Evolutionary conservation across 148 eudicot genomes (phyloP).

Genomic region (Rhododendron mucronatum): DNA sequence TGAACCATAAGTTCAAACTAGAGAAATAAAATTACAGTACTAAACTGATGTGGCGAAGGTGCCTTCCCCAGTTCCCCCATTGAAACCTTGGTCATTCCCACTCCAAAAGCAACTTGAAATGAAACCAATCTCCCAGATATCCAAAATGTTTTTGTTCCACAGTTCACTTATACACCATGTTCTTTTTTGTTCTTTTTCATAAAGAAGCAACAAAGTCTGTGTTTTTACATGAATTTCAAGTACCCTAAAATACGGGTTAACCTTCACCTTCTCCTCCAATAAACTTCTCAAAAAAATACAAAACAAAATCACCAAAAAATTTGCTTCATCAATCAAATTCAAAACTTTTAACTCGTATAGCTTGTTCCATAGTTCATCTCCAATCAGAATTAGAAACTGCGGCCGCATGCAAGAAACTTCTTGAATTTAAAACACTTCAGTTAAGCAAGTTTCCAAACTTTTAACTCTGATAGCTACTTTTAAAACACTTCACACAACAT

Average conservation of each 20-base stretch:
- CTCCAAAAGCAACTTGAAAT: neutral
- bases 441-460: neutral
- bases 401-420: neutral
- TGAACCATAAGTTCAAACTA: neutral
- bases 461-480: no score
- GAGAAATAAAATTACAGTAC: neutral
- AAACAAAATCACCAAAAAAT: neutral
- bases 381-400: neutral
- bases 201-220: no score
- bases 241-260: no score
- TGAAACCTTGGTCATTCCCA: neutral
- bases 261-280: no score
- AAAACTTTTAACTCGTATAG: no score
- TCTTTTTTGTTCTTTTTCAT: no score
- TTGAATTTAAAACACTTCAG: neutral
- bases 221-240: no score
- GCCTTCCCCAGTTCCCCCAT: neutral
- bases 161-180: no score
- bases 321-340: neutral
- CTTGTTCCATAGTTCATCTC: neutral
- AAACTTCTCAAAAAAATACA: no score
- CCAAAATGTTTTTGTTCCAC: neutral
- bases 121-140: neutral
- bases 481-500: neutral
- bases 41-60: neutral